Base-by-base conservation (phyloP, 306 rosid genomes). In the Trifolium subterraneum region DNA sequence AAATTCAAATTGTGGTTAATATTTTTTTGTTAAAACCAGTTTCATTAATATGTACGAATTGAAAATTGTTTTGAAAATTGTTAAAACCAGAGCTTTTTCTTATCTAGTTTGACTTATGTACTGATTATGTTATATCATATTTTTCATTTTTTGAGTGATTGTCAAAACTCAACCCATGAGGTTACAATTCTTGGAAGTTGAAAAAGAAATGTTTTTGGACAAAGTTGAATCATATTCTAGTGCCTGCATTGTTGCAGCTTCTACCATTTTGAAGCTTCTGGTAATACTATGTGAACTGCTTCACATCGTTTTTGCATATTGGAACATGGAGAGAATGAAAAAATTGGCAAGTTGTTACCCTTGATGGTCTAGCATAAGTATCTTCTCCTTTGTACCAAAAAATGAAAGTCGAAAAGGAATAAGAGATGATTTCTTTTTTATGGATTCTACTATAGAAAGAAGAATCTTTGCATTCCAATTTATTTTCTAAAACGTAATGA, bases 131-230 rank as follows among this genome's bases (percentile, higher is more conserved):
- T 10, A 44, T 12, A 29, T 27, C 19, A 13, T 4, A 20, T 6
- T 52, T 55, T 52, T 75, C 27, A 65, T 64, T 50, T 74, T 64
- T 14, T 9, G 15, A 25, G 33, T 54, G 29, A 65, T 38, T 65
- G 45, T 16, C 67, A 65, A 22, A 50, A 50, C 23, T n/a, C 23
- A 64, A 14, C 59, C 9, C 10, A 44, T 35, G 8, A 63, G 51
- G 63, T 47, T 62, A 31, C 25, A 18, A 13, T 45, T 47, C 70
- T 22, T 19, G n/a, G 51, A 19, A 16, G 6, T 35, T 15, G 8
- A 35, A 13, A 7, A 75, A 55, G 35, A 25, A 47, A 38, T 12
- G 22, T 27, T 13, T 6, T 35, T 16, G 58, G 55, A 52, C 20
- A 39, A 65, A 52, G 73, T 22, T 35, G 16, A 47, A 65, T 20